Percentiles rank a stretch among this genome's conserved stretches.
phyloP scores from a whole-genome alignment of 2,329 filamentous ascomycete genomes.

The Ambrosiella xylebori region DNA sequence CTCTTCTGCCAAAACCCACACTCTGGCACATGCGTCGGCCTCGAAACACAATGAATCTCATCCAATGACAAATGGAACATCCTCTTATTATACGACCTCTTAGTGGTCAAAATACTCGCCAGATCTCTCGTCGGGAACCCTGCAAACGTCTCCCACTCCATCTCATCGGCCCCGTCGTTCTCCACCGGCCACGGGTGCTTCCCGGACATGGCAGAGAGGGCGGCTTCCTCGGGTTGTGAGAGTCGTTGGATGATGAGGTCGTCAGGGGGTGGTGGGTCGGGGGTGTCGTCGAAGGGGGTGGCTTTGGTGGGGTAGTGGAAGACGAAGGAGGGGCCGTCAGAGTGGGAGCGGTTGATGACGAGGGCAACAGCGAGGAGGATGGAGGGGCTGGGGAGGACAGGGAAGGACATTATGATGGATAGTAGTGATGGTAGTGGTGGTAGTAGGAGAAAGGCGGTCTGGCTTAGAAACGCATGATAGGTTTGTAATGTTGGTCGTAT shows the following conservation, averaged over 20 bases:
- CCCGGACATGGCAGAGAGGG: constrained; percentile 15
- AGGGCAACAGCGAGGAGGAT: constrained; percentile 55
- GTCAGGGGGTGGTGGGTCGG: constrained; percentile 28
- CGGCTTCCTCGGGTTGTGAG: constrained; percentile 21
- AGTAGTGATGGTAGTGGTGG: background rate
- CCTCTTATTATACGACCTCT: constrained; percentile 59
- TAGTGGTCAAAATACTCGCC: constrained; percentile 63
- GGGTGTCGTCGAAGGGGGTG: constrained; percentile 21
- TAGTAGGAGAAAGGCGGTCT: no score
- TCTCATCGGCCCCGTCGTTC: constrained; percentile 34
- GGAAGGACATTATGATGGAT: constrained; percentile 28
- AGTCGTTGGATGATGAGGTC: constrained; percentile 33
- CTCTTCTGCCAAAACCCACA: constrained; percentile 51
- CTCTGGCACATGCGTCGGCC: constrained; percentile 65
- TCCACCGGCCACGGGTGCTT: constrained; percentile 20
- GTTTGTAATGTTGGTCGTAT: no score
- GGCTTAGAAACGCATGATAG: no score
- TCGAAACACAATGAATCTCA: constrained; percentile 62
- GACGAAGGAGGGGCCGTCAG: constrained; percentile 57
- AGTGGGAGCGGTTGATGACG: constrained; percentile 55
- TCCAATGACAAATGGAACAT: constrained; percentile 71
- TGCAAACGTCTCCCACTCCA: constrained; percentile 55
- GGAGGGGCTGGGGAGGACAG: constrained; percentile 31
- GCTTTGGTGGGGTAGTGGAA: constrained; percentile 69
- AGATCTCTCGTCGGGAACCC: constrained; percentile 62